Conservation (phyloP, 2,329 filamentous ascomycete genomes). For the Diaporthe australafricana region DNA sequence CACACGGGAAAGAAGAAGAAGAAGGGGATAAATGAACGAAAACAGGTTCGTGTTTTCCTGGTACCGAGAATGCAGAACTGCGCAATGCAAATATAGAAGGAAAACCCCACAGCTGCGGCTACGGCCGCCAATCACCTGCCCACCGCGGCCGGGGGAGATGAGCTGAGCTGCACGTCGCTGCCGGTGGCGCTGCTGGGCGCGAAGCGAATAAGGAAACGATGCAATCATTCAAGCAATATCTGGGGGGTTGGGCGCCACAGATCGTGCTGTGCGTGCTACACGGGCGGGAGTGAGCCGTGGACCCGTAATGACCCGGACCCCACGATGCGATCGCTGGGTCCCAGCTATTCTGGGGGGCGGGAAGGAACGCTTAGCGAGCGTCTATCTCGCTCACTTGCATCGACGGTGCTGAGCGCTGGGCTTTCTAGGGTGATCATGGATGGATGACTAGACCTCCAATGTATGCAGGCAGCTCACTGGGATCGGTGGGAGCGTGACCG, state of each 20-base stretch:
- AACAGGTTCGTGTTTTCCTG: neutral
- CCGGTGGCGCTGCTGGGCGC: slow-evolving; percentile 22
- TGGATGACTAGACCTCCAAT: neutral
- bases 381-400: neutral
- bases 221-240: neutral
- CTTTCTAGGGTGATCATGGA: neutral
- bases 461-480: slow-evolving; percentile 3
- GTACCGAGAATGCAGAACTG: slow-evolving; percentile 1
- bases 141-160: neutral
- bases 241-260: neutral
- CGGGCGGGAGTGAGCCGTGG: neutral
- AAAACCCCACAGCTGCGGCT: slow-evolving; percentile 22
- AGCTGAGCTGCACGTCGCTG: slow-evolving; percentile 17
- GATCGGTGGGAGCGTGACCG: neutral
- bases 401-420: neutral
- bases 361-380: slow-evolving; percentile 12
- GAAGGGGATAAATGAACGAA: neutral
- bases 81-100: slow-evolving; percentile 18
- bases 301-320: neutral
- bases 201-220: neutral
- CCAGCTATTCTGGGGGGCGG: slow-evolving; percentile 27
- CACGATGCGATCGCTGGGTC: slow-evolving; percentile 4
- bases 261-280: slow-evolving; percentile 3
- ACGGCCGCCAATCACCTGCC: neutral
- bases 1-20: neutral